These are phyloP conservation scores for Acanthamoeba lenticulata DNA, from an alignment of 208 protist genomes.

Conservation along the genomic window DNA sequence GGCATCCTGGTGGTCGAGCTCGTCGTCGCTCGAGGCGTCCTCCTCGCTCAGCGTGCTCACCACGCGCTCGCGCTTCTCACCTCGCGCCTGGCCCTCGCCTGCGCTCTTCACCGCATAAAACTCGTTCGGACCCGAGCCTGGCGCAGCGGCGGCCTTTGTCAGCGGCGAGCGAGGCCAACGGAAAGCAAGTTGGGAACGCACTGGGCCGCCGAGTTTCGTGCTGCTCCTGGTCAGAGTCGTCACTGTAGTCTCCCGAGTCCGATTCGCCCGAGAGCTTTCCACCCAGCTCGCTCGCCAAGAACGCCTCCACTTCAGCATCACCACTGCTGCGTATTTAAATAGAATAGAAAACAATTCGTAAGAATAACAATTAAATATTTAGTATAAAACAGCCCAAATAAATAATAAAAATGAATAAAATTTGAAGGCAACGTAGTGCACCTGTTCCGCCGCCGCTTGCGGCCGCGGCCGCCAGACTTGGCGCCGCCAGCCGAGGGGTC, in stretches of 20 bases:
- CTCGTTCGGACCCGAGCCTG: neutral
- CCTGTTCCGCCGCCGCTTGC: too few relatives aligned
- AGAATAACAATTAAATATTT: too few relatives aligned
- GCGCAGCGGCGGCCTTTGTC: neutral
- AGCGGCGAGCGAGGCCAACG: neutral
- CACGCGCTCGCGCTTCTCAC: neutral
- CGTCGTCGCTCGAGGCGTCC: conserved; percentile 26
- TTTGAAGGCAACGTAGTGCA: too few relatives aligned
- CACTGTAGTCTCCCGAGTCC: neutral
- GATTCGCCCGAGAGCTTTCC: neutral
- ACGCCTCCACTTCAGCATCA: conserved; percentile 44
- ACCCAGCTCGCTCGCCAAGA: conserved; percentile 27
- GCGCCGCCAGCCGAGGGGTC: too few relatives aligned
- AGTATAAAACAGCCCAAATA: too few relatives aligned
- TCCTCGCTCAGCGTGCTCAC: conserved; percentile 30
- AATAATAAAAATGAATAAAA: too few relatives aligned
- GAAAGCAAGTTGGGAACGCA: neutral
- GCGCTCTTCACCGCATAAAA: conserved; percentile 6
- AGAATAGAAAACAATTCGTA: too few relatives aligned
- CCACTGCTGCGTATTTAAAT: neutral
- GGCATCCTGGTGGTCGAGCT: neutral
- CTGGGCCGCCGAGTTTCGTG: neutral
- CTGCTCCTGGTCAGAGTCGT: neutral
- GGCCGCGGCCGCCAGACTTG: too few relatives aligned
- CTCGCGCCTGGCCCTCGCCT: neutral